Evolutionary conservation across 495 filamentous ascomycete species (phyloP), one percentile per base, ranked within the genome.

Genomic region (Cercophora scortea): DNA sequence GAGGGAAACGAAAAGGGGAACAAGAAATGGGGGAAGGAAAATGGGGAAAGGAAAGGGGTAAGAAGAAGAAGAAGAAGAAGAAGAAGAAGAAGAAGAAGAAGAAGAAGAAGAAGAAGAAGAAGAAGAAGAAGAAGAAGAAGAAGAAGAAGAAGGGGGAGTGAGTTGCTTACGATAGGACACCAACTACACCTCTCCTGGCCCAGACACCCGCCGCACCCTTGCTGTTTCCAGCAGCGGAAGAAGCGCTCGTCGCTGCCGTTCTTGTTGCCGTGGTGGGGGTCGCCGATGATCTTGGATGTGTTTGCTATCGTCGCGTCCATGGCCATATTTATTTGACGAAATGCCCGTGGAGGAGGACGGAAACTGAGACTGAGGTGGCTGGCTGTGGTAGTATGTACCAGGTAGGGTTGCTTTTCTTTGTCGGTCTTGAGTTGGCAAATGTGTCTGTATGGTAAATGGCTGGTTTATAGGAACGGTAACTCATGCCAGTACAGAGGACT

Each of bases 141-240:
- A 18, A 25, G 45, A 36, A 39, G 15, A 35, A 25, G 38, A 50
- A 8, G 35, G 12, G 32, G 25, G 15, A n/a, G n/a, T n/a, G n/a
- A n/a, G n/a, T n/a, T n/a, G 63, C 69, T 49, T 69, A 76, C 76
- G 51, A 65, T 68, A 12, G 78, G 75, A 61, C 77, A 81, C 77
- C 77, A 79, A 43, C 69, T 70, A 51, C 77, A 79, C 9, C 65
- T 62, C 6, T 54, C 15, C 49, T 69, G 33, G 8, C 44, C 36
- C 2, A 79, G 61, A 58, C 76, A 80, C 25, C 56, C 62, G 8
- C 54, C 50, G 56, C 76, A 77, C 45, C 69, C 58, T 49, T 79
- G 71, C 4, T 68, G 67, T 5, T 59, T 55, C 76, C 76, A 78
- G 57, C 76, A 80, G 35, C 70, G 67, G 18, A 54, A 51, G 34